Percentiles rank a stretch among this genome's conserved stretches.
These are phyloP conservation scores for Aurantiochytrium sp. DNA, from an alignment of 108 stramenopile genomes.

Conservation along the genomic window DNA sequence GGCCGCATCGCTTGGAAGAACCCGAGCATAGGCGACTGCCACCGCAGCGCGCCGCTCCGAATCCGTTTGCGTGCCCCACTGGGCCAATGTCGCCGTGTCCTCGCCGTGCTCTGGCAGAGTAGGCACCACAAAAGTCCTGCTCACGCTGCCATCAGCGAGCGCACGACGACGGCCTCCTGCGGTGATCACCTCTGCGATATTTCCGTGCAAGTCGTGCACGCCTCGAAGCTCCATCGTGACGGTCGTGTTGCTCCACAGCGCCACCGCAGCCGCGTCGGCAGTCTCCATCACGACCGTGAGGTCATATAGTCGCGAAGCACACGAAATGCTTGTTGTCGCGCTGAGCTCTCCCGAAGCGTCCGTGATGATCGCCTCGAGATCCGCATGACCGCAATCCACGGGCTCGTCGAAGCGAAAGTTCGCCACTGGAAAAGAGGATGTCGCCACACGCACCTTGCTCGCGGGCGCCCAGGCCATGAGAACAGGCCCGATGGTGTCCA, in stretches of 20 bases:
- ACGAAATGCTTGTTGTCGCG: neutral
- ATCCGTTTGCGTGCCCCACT: too few relatives aligned
- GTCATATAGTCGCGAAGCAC: neutral
- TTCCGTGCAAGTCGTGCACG: neutral
- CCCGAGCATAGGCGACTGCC: too few relatives aligned
- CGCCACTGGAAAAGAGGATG: neutral
- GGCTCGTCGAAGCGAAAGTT: neutral
- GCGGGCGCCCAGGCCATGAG: neutral
- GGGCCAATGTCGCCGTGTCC: too few relatives aligned
- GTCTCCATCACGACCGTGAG: neutral
- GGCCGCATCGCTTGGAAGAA: too few relatives aligned
- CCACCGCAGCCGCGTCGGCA: neutral
- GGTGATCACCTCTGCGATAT: neutral
- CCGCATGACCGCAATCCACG: neutral
- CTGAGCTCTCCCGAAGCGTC: neutral
- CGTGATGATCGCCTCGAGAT: neutral
- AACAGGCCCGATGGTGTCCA: neutral
- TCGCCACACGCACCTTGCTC: neutral
- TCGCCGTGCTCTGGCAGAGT: too few relatives aligned
- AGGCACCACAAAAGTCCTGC: too few relatives aligned
- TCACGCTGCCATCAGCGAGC: too few relatives aligned
- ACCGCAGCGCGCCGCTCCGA: too few relatives aligned
- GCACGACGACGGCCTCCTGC: too few relatives aligned
- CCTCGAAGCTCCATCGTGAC: neutral
- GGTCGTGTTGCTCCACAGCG: neutral